Conservation (phyloP, 2,329 filamentous ascomycete species). For the Stachybotrys chlorohalonatus region DNA sequence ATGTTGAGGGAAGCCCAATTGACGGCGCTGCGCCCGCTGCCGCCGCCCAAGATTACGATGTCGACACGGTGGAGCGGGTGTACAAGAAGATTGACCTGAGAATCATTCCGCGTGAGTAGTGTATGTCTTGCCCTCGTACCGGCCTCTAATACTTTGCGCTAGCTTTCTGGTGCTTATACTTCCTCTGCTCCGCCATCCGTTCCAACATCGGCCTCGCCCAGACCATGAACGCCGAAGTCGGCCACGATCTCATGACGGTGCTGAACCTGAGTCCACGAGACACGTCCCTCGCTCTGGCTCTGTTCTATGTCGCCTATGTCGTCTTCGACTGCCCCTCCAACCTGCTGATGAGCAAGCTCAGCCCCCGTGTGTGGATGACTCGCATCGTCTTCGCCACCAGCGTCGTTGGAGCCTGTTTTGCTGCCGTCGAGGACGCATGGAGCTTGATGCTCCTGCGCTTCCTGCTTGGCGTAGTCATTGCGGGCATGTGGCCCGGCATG, state of each 20-base stretch:
- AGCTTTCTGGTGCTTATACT: constrained; percentile 87
- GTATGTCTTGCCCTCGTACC: constrained; percentile 1
- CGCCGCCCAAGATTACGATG: constrained; percentile 28
- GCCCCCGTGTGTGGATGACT: constrained; percentile 85
- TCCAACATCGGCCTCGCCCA: constrained; percentile 91
- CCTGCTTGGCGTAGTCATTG: constrained; percentile 77
- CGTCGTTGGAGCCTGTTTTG: constrained; percentile 73
- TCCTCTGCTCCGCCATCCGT: constrained; percentile 83
- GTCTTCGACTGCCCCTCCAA: constrained; percentile 85
- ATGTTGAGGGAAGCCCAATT: constrained; percentile 9
- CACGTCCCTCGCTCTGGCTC: constrained; percentile 72
- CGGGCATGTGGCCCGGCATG: constrained; percentile 95
- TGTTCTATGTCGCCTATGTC: constrained; percentile 91
- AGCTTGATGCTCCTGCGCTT: constrained; percentile 83
- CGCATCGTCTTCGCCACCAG: constrained; percentile 84
- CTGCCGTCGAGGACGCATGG: constrained; percentile 73
- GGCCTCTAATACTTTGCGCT: background rate
- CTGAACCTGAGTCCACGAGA: constrained; percentile 64
- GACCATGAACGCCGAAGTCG: constrained; percentile 70
- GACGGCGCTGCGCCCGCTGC: background rate
- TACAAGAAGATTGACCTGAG: constrained; percentile 49
- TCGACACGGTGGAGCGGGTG: constrained; percentile 43
- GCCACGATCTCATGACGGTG: constrained; percentile 67
- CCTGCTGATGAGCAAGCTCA: constrained; percentile 76
- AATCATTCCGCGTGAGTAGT: constrained; percentile 45